A percentile compares a stretch with the other conserved stretches of the same genome.
Conservation (phyloP, 495 filamentous ascomycete genomes). For the Penicillium robsamsonii region DNA sequence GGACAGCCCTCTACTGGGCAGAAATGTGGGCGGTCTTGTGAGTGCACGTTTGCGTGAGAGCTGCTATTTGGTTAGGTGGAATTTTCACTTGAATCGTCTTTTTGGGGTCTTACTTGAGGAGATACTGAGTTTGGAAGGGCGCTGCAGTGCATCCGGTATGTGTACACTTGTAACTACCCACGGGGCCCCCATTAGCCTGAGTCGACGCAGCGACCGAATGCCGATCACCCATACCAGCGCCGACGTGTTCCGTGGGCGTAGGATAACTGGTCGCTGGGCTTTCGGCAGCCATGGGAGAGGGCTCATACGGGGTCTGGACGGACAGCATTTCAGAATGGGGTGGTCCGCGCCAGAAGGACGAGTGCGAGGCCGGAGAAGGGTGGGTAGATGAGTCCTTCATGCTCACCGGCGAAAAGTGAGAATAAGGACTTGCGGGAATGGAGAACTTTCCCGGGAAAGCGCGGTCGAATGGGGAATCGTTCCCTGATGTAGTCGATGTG, state of each 20-base stretch:
- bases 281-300: slow-evolving; percentile 29
- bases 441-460: slow-evolving; percentile 25
- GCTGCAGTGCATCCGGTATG: slow-evolving; percentile 73
- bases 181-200: slow-evolving; percentile 25
- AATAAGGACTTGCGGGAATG: slow-evolving; percentile 40
- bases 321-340: slow-evolving; percentile 27
- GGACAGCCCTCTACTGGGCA: slow-evolving; percentile 80
- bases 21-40: slow-evolving; percentile 84
- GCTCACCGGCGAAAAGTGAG: slow-evolving; percentile 42
- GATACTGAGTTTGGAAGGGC: slow-evolving; percentile 91
- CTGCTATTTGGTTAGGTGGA: slow-evolving; percentile 46
- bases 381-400: slow-evolving; percentile 38
- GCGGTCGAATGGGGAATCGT: slow-evolving; percentile 36
- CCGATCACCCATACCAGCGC: slow-evolving; percentile 25
- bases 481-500: slow-evolving; percentile 32
- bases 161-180: slow-evolving; percentile 58
- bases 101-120: slow-evolving; percentile 61
- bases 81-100: background rate
- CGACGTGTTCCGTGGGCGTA: slow-evolving; percentile 41
- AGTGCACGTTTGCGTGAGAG: slow-evolving; percentile 98
- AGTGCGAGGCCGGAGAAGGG: slow-evolving; percentile 41
- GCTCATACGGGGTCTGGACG: slow-evolving; percentile 29
- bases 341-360: slow-evolving; percentile 28
- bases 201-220: slow-evolving; percentile 18
- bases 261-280: slow-evolving; percentile 43